Base-by-base conservation (phyloP, 2,329 filamentous ascomycete species). In the Aspergillus felis region DNA sequence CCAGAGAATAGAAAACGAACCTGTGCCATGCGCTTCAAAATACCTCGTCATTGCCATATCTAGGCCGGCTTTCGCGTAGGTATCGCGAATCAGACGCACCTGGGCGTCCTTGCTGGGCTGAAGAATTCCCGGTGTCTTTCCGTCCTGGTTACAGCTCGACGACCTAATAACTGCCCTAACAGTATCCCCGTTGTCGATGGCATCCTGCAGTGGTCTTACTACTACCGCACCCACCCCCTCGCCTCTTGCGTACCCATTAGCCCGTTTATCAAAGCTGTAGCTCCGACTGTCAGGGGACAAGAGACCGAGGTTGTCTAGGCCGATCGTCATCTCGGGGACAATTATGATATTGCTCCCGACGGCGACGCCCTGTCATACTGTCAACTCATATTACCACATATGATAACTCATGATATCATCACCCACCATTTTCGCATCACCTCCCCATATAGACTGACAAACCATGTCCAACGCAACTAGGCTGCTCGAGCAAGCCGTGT, bases 161-260 rank as follows among this genome's bases (percentile, higher is more conserved):
- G 59, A 64, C 3, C 71, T 64, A 25, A 74, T 68, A 17, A 73
- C 61, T 24, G 70, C 70, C 12, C 75, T 67, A 38, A 81, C 74
- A 3, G 69, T 60, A 50, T 81, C 77, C 0, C 73, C 73, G 57
- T 79, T 73, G 0, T 53, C 61, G 2, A 84, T 53, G 0, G 83
- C 83, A 1, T 74, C 66, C 2, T 64, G 66, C 0, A 84, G 64
- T 2, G 65, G 71, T 65, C 84, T 85, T 0, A 86, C 58, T 1
- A 84, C 67, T 0, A 85, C 56, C 0, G 71, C 69, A 0, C 75
- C 75, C 14, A 82, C 65, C 1, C 81, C 82, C 53, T 85, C 83
- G 3, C 78, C 81, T 2, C 81, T 72, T 28, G 70, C 78, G 67
- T 74, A 81, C 24, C 80, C 81, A 58, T 81, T 68, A 0, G 75